Conservation (phyloP, 306 rosid species). For the Casuarina cunninghamiana region DNA sequence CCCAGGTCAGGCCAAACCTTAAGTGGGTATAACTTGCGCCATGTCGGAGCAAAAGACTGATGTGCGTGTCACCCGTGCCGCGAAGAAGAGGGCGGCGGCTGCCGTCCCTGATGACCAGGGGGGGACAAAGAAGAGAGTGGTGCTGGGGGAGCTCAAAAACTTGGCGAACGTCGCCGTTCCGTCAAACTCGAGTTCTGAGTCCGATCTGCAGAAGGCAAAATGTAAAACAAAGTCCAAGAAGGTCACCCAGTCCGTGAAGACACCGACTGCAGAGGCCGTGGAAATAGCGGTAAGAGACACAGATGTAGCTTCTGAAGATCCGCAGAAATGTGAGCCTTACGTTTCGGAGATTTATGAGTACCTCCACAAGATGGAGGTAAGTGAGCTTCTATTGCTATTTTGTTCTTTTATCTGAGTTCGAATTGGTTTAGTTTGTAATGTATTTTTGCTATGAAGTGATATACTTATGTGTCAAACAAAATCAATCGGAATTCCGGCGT, state of each 20-base stretch:
- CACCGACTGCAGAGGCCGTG: background rate
- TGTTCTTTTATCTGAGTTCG: background rate
- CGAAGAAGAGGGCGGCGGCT: conserved; percentile 56
- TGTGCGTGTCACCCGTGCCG: conserved; percentile 56
- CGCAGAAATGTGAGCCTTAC: conserved; percentile 60
- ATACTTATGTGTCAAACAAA: background rate
- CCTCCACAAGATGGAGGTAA: conserved; percentile 75
- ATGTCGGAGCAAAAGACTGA: conserved; percentile 27
- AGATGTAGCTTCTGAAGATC: conserved; percentile 37
- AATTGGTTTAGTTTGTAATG: background rate
- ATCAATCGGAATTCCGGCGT: background rate
- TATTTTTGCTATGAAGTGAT: background rate
- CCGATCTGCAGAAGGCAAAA: conserved; percentile 26
- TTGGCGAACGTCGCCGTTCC: conserved; percentile 21
- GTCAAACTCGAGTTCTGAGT: background rate
- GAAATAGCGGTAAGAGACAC: background rate
- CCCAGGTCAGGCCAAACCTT: background rate
- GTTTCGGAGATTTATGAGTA: conserved; percentile 69
- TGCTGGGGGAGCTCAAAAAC: conserved; percentile 61
- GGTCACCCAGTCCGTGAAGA: background rate
- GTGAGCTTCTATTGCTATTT: background rate
- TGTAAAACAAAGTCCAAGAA: conserved; percentile 12
- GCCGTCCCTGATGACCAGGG: conserved; percentile 32
- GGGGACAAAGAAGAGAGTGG: conserved; percentile 59
- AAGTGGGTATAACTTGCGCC: background rate